Evolutionary conservation across 768 basidiomycete species (phyloP).

Genomic region (Daedaleopsis nitida): DNA sequence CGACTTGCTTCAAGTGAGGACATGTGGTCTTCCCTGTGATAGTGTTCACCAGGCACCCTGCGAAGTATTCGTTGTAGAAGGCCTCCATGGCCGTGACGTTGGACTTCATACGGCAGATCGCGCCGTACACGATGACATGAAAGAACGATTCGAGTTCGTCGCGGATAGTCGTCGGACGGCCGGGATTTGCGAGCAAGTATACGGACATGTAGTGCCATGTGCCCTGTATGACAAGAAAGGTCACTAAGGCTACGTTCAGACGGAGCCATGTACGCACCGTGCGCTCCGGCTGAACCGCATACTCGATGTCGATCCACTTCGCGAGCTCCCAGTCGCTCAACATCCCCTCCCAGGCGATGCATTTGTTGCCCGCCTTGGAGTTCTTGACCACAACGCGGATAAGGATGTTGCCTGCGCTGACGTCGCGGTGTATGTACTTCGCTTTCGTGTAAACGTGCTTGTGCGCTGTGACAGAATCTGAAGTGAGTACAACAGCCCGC

Average conservation of each 20-base stretch:
- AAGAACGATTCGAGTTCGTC: conserved; percentile 19
- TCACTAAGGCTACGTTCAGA: not conserved
- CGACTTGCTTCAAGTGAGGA: not conserved
- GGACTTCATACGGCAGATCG: not conserved
- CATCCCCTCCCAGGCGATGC: no score
- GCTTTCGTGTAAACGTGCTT: no score
- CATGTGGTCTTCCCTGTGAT: not conserved
- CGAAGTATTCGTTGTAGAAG: not conserved
- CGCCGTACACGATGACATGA: conserved; percentile 14
- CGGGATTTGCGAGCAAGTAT: not conserved
- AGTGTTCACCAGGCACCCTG: not conserved
- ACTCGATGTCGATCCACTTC: not conserved
- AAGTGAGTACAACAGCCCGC: no score
- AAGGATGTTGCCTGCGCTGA: no score
- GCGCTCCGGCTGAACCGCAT: not conserved
- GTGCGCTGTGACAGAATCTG: no score
- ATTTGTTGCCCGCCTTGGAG: no score
- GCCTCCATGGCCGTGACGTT: not conserved
- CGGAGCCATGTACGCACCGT: not conserved
- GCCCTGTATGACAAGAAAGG: conserved; percentile 1
- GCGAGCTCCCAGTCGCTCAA: conserved; percentile 5
- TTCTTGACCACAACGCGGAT: no score
- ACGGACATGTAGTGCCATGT: conserved; percentile 20
- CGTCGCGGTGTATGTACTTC: no score
- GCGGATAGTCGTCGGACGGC: not conserved